These are phyloP conservation scores for Afroboletus lepidellus DNA, from an alignment of 1,284 basidiomycete genomes.

Conservation along the genomic window DNA sequence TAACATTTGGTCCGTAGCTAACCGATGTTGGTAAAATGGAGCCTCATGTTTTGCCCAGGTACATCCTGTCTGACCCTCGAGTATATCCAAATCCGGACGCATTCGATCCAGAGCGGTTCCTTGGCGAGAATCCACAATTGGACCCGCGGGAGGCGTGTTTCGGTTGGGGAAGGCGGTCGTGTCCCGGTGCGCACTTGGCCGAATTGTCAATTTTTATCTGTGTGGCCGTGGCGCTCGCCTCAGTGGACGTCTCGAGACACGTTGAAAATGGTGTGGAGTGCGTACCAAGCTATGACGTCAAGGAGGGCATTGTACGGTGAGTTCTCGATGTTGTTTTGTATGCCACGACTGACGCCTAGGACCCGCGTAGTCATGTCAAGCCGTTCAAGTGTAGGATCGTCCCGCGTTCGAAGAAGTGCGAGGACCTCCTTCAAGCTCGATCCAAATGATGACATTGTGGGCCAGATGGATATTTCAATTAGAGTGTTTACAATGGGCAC, in stretches of 20 bases:
- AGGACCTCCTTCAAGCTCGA: neutral
- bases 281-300: constrained; percentile 7
- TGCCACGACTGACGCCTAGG: neutral
- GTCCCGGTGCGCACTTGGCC: constrained; percentile 11
- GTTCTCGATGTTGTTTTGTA: neutral
- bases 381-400: neutral
- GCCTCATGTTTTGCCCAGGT: neutral
- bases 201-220: constrained; percentile 15
- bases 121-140: neutral
- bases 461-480: no score
- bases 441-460: neutral
- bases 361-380: neutral
- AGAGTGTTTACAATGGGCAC: no score
- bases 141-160: constrained; percentile 9
- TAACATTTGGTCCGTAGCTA: neutral
- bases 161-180: constrained; percentile 5
- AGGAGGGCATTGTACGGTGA: constrained; percentile 3
- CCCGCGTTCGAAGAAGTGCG: neutral
- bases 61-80: neutral
- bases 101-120: constrained; percentile 1
- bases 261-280: constrained; percentile 9
- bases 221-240: constrained; percentile 15
- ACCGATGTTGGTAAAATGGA: no score
- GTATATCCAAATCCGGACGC: neutral
- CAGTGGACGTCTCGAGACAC: constrained; percentile 12